phyloP scores from a whole-genome alignment of 2,329 filamentous ascomycete species.

The Colletotrichum caudatum region DNA sequence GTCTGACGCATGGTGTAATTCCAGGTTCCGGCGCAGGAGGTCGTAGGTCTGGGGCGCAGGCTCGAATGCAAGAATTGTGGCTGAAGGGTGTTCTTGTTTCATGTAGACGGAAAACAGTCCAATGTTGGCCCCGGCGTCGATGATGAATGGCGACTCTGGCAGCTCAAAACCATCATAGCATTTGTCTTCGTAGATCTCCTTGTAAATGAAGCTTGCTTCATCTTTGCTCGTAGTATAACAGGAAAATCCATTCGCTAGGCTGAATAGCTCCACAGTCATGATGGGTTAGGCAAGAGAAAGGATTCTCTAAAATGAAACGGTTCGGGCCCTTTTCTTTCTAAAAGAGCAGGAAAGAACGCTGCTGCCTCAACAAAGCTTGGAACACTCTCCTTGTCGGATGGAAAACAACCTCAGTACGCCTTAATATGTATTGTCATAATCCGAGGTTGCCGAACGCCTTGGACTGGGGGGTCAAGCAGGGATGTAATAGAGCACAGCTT shows the following conservation, averaged over 20 bases:
- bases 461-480: no score
- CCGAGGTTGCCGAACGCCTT: no score
- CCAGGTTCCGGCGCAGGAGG: conserved; percentile 43
- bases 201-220: no score
- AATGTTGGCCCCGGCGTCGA: conserved; percentile 46
- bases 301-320: no score
- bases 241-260: conserved; percentile 33
- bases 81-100: conserved; percentile 44
- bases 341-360: no score
- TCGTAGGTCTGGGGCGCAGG: conserved; percentile 44
- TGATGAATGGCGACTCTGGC: conserved; percentile 39
- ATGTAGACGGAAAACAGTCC: conserved; percentile 47
- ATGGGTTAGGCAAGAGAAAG: neutral
- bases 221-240: conserved; percentile 37
- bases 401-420: no score
- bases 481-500: no score
- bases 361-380: no score
- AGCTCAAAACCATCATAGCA: conserved; percentile 43
- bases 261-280: neutral
- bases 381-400: no score
- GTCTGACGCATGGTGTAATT: conserved; percentile 34
- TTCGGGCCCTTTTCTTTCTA: no score
- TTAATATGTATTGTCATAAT: no score
- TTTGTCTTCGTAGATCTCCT: conserved; percentile 42
- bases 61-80: conserved; percentile 47